A percentile compares a stretch with the other conserved stretches of the same genome.
phyloP scores from a whole-genome alignment of 495 filamentous ascomycete species.

The Aspergillus homomorphus region DNA sequence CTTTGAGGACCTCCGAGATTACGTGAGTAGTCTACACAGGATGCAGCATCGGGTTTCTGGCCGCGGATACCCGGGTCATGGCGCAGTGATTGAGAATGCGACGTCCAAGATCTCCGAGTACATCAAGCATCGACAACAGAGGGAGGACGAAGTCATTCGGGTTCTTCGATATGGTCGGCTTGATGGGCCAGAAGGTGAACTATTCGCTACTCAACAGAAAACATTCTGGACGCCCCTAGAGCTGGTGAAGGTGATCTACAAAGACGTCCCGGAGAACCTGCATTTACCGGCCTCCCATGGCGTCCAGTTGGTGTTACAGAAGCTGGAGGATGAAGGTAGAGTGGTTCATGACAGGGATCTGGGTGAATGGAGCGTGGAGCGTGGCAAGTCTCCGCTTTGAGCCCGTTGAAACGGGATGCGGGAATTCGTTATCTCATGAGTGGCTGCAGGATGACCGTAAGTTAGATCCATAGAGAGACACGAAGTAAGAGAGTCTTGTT shows the following conservation, averaged over 20 bases:
- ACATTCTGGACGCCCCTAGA: slow-evolving; percentile 66
- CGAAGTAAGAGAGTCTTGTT: not conserved
- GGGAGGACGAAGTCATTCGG: slow-evolving; percentile 78
- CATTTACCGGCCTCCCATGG: slow-evolving; percentile 70
- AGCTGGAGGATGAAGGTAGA: slow-evolving; percentile 65
- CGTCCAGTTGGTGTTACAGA: slow-evolving; percentile 51
- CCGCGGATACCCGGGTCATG: slow-evolving; percentile 87
- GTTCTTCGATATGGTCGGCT: slow-evolving; percentile 51
- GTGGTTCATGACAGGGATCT: slow-evolving; percentile 44
- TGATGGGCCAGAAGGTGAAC: slow-evolving; percentile 32
- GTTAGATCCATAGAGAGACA: not conserved
- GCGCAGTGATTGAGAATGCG: slow-evolving; percentile 67
- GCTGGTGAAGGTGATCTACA: slow-evolving; percentile 82
- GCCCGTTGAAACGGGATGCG: not conserved
- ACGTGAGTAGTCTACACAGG: slow-evolving; percentile 66
- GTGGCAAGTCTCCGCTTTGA: slow-evolving; percentile 33
- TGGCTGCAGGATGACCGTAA: not conserved
- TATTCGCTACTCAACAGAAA: slow-evolving; percentile 30
- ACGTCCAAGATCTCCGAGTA: slow-evolving; percentile 70
- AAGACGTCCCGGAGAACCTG: slow-evolving; percentile 69
- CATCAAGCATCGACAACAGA: slow-evolving; percentile 70
- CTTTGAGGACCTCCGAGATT: slow-evolving; percentile 76
- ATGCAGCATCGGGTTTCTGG: slow-evolving; percentile 66
- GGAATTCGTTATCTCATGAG: not conserved
- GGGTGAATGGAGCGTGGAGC: slow-evolving; percentile 53